phyloP scores from a whole-genome alignment of 805 yeast species.

The Suhomyces tanzawaensis region DNA sequence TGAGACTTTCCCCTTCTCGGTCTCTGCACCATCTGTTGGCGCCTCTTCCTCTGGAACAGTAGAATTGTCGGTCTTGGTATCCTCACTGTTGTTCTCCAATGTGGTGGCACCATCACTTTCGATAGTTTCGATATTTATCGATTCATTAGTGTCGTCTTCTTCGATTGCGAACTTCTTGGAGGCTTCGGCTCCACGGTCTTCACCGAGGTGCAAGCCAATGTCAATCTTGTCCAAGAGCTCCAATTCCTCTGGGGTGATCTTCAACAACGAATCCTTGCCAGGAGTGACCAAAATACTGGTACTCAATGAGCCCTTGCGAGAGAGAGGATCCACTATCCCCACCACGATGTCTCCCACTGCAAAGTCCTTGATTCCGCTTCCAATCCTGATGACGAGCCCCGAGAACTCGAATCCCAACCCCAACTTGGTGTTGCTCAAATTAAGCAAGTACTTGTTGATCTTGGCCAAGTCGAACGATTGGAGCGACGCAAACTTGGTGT shows the following conservation, averaged over 20 bases:
- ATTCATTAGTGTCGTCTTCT: constrained; percentile 11
- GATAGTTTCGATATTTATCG: constrained; percentile 5
- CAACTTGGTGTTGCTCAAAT: constrained; percentile 50
- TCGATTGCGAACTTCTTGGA: constrained; percentile 1
- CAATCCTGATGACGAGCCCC: constrained; percentile 59
- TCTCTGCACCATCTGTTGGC: not conserved
- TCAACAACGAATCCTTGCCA: constrained; percentile 38
- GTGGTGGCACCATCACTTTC: not conserved
- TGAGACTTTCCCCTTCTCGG: not conserved
- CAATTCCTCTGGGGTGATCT: constrained; percentile 23
- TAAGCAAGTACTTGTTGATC: constrained; percentile 50
- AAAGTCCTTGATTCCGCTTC: constrained; percentile 40
- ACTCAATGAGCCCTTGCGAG: constrained; percentile 56
- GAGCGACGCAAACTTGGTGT: constrained; percentile 57
- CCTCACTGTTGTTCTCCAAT: constrained; percentile 1
- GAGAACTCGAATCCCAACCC: constrained; percentile 73
- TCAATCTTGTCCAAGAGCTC: constrained; percentile 21
- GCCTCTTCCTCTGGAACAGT: constrained; percentile 1
- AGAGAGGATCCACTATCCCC: constrained; percentile 54
- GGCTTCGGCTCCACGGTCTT: not conserved
- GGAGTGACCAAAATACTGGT: constrained; percentile 58
- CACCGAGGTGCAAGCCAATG: constrained; percentile 18
- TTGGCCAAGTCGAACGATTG: constrained; percentile 67
- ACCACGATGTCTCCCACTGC: constrained; percentile 62
- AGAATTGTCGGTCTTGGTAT: not conserved